Base-by-base conservation (phyloP, 192 early-diverging fungal genomes). In the Dimargaris verticillata region DNA sequence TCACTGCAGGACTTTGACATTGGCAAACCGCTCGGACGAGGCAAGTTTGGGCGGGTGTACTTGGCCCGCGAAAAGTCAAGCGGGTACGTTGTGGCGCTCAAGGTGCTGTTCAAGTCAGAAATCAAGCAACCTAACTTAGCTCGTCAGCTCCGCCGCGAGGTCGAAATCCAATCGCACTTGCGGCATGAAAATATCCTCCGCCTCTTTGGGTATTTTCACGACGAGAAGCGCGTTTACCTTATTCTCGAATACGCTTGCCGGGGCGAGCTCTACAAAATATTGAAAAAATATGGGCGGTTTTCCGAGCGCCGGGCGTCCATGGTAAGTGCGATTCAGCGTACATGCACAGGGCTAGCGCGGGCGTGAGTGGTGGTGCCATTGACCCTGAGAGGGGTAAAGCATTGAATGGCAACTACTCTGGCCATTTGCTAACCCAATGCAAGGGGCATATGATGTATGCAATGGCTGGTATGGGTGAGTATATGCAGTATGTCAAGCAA, bases 31-130 rank as follows among this genome's bases (percentile, higher is more conserved):
- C 70, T 98, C 24, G 95, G 95, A 57, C 88, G 88, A 64, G 95
- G 95, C n/a, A 92, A 95, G 61, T 98, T 96, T 78, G 95, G 95
- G 0, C 78, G 86, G 26, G 95, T 96, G 1, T 98, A 93, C 66
- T 67, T 94, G 14, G 93, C 93, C 6, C 78, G 88, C 44, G 95
- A 96, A 66, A 90, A 86, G 61, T 76, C 75, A 44, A 85, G 79
- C 41, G 86, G 88, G 42, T 95, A 82, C 67, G 79, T 98, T 15
- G 87, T 93, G 24, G 95, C 93, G 7, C 78, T 98, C 46, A 98
- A 98, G 64, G 82, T 95, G 15, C 60, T 98, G 51, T 85, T 85
- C 61, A 98, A 97, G 74, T 51, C 65, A 0, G 90, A 96, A 62
- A 72, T 98, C 0, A 59, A 74, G n/a, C 72, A 82, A 33, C 68